phyloP scores from a whole-genome alignment of 192 early-diverging fungal genomes.

The Backusella macrospora region DNA sequence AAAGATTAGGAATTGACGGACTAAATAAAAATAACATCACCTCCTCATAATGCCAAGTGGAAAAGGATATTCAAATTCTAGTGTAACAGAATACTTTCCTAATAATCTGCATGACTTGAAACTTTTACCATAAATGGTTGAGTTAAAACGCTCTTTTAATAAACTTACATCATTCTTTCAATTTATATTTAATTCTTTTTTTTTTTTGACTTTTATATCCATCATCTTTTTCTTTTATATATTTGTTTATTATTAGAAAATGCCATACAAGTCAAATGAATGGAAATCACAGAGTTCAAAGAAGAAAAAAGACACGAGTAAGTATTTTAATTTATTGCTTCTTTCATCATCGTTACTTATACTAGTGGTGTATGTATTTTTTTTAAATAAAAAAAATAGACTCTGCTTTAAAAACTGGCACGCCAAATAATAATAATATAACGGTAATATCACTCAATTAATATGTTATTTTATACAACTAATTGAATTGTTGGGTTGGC shows the following conservation, averaged over 20 bases:
- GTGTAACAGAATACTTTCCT: too few species aligned
- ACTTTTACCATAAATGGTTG: conserved; percentile 2
- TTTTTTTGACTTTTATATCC: neutral
- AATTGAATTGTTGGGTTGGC: too few species aligned
- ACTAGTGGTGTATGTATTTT: neutral
- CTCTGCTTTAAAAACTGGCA: neutral
- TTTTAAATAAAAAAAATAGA: neutral
- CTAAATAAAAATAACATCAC: neutral
- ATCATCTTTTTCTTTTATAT: neutral
- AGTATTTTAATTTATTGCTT: neutral
- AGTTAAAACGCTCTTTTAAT: neutral
- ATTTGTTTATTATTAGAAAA: neutral
- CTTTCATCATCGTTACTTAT: too few species aligned
- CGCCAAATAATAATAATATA: neutral
- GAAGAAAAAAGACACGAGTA: neutral
- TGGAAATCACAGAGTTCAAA: conserved; percentile 1
- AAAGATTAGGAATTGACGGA: conserved; percentile 22
- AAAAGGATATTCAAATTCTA: too few species aligned
- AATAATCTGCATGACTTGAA: neutral
- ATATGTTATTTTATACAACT: too few species aligned
- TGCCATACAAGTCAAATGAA: neutral
- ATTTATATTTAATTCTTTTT: neutral
- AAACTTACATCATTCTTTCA: conserved; percentile 1
- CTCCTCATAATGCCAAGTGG: neutral
- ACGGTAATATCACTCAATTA: too few species aligned